Evolutionary conservation across 768 basidiomycete species (phyloP).

Genomic region (Lactarius quietus): DNA sequence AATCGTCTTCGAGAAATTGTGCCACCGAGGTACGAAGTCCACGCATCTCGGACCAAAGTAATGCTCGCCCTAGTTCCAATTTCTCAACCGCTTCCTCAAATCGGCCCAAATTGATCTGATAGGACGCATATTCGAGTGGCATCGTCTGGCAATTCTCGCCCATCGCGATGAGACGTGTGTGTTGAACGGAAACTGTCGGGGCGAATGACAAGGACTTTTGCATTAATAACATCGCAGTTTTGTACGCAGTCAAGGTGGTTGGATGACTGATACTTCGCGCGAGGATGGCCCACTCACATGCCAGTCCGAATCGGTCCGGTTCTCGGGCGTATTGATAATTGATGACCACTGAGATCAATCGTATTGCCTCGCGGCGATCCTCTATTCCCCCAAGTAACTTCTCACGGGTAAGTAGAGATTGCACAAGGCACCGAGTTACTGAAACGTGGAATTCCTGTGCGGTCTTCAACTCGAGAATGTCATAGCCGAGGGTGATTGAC

Average conservation of each 20-base stretch:
- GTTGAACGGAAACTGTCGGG: conserved; percentile 1
- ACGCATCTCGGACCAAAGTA: background rate
- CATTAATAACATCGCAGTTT: background rate
- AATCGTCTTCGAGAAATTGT: background rate
- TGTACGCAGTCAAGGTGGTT: background rate
- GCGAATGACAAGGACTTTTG: background rate
- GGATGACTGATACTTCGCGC: conserved; percentile 3
- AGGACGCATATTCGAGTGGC: conserved; percentile 2
- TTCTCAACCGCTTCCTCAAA: conserved; percentile 9
- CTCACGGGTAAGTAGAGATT: background rate
- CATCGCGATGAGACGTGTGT: background rate
- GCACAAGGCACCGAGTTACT: background rate
- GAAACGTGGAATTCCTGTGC: background rate
- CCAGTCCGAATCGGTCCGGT: background rate
- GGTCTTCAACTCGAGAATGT: background rate
- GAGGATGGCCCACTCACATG: conserved; percentile 2
- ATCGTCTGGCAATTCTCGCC: background rate
- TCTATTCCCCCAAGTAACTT: background rate
- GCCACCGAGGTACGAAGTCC: background rate
- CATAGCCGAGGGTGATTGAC: background rate
- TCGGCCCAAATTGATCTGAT: background rate
- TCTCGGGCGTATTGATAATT: background rate
- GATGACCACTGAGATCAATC: background rate
- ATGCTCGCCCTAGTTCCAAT: background rate
- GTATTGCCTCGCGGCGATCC: conserved; percentile 5